These are phyloP conservation scores for Bullera alba DNA, from an alignment of 768 basidiomycete genomes.

Conservation along the genomic window DNA sequence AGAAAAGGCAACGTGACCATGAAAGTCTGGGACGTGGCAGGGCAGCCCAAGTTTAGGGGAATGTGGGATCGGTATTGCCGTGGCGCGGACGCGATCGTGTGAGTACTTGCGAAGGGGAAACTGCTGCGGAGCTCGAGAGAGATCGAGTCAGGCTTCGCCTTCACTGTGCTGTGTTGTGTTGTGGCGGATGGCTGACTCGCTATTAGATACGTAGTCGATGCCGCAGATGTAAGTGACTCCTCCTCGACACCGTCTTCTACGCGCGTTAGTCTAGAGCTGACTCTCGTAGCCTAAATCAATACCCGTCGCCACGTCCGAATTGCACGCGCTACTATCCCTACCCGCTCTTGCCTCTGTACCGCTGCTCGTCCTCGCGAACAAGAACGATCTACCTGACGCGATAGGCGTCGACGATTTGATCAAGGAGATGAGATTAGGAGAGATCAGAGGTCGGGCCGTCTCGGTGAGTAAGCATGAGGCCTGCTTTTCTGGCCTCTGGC, in stretches of 20 bases:
- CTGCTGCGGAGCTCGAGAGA: not conserved
- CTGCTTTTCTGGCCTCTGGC: not conserved
- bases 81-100: slow-evolving; percentile 89
- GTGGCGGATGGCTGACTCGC: too few species aligned
- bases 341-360: slow-evolving; percentile 31
- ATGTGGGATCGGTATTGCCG: slow-evolving; percentile 95
- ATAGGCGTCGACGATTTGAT: slow-evolving; percentile 78
- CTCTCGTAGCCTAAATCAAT: slow-evolving; percentile 20
- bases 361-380: slow-evolving; percentile 63
- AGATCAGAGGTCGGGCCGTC: slow-evolving; percentile 35
- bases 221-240: slow-evolving; percentile 60
- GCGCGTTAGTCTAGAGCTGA: not conserved
- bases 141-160: not conserved
- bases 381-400: slow-evolving; percentile 76
- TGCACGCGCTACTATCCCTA: slow-evolving; percentile 35
- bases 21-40: slow-evolving; percentile 94
- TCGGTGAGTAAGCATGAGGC: slow-evolving; percentile 24
- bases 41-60: slow-evolving; percentile 85
- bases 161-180: not conserved
- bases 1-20: slow-evolving; percentile 82
- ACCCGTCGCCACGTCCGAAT: slow-evolving; percentile 35
- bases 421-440: slow-evolving; percentile 55
- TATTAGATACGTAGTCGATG: slow-evolving; percentile 82
- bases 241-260: not conserved
- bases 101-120: slow-evolving; percentile 36